A percentile compares a stretch with the other conserved stretches of the same genome.
Conservation (phyloP, 257 asterid species). For the Solanum medicagineum region DNA sequence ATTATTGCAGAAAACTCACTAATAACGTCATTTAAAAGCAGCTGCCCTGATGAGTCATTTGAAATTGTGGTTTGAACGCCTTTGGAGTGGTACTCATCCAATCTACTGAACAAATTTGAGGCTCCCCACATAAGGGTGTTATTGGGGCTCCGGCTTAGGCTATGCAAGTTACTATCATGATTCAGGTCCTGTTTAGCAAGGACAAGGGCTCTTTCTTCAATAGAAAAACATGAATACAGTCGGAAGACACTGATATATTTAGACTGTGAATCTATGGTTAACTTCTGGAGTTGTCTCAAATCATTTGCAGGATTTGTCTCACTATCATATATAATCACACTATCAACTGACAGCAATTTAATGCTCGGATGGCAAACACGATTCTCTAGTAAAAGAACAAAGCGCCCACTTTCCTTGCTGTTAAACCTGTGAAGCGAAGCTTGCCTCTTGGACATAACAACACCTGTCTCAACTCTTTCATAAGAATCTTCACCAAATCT, state of each 20-base stretch:
- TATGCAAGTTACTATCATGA: slow-evolving; percentile 40
- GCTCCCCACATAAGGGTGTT: slow-evolving; percentile 83
- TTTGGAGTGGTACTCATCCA: slow-evolving; percentile 58
- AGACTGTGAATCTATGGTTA: slow-evolving; percentile 43
- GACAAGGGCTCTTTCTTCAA: slow-evolving; percentile 65
- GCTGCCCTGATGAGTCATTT: slow-evolving; percentile 29
- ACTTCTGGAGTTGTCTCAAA: slow-evolving; percentile 50
- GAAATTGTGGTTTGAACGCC: slow-evolving; percentile 12
- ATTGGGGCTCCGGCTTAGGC: slow-evolving; percentile 26
- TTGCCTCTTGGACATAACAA: slow-evolving; percentile 37
- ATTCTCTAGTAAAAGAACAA: slow-evolving; percentile 70
- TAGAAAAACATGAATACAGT: slow-evolving; percentile 61
- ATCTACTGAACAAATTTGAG: slow-evolving; percentile 43
- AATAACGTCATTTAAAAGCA: slow-evolving; percentile 34
- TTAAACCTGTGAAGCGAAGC: slow-evolving; percentile 65
- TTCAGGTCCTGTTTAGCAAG: slow-evolving; percentile 45
- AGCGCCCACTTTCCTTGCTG: slow-evolving; percentile 45
- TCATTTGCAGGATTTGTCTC: slow-evolving; percentile 78
- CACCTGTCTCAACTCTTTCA: slow-evolving; percentile 51
- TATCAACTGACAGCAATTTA: slow-evolving; percentile 51
- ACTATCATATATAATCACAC: slow-evolving; percentile 49
- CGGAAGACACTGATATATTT: slow-evolving; percentile 61
- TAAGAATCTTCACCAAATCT: slow-evolving; percentile 53
- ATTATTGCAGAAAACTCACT: slow-evolving; percentile 46
- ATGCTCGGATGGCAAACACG: slow-evolving; percentile 64